phyloP scores from a whole-genome alignment of 176 grass and related monocot species.

The sorghum (Sorghum bicolor) region Sorghum_bicolor_NCBIv3 NC_012870.2:5094001-5094500 shows the following conservation, averaged over 20 bases:
- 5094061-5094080: not conserved
- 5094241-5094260: not conserved
- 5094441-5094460: slow-evolving; percentile 93
- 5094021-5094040: not conserved
- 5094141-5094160: slow-evolving; percentile 68
- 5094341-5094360: slow-evolving; percentile 89
- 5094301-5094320: slow-evolving; percentile 91
- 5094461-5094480: slow-evolving; percentile 56
- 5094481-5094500: slow-evolving; percentile 62
- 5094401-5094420: slow-evolving; percentile 3
- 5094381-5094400: not conserved
- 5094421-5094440: slow-evolving; percentile 35
- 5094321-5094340: slow-evolving; percentile 77
- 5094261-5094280: not conserved
- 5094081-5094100: slow-evolving; percentile 31
- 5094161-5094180: slow-evolving; percentile 76
- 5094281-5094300: not conserved
- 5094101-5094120: slow-evolving; percentile 51
- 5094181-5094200: slow-evolving; percentile 90
- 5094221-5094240: not conserved
- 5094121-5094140: slow-evolving; percentile 83
- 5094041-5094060: not conserved
- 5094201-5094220: slow-evolving; percentile 71
- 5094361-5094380: slow-evolving; percentile 2
- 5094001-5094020: not conserved